Conservation (phyloP, 257 asterid species). For the Schizonepeta tenuifolia region DNA sequence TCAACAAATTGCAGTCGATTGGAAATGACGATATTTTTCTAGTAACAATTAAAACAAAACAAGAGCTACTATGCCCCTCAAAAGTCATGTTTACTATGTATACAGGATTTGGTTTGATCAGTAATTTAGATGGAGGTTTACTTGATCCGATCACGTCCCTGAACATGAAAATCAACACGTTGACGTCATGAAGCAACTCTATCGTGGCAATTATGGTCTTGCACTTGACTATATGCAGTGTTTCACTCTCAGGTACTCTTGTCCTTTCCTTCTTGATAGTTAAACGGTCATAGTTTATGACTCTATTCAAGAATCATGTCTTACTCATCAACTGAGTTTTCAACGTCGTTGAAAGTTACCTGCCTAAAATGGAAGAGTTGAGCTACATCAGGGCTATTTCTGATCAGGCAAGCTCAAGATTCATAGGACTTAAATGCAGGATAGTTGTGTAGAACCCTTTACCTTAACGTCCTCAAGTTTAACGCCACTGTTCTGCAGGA, state of each 20-base stretch:
- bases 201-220: not conserved
- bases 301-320: not conserved
- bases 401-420: not conserved
- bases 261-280: not conserved
- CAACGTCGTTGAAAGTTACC: constrained; percentile 11
- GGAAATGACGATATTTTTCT: constrained; percentile 1
- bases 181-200: not conserved
- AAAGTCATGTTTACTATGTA: not conserved
- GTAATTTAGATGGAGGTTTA: not conserved
- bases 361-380: constrained; percentile 29
- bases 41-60: not conserved
- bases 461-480: constrained; percentile 53
- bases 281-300: not conserved
- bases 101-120: not conserved
- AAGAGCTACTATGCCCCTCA: not conserved
- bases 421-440: not conserved
- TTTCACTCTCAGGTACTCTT: not conserved
- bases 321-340: constrained; percentile 17
- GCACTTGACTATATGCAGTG: not conserved
- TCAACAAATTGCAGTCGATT: constrained; percentile 12
- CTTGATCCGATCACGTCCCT: not conserved
- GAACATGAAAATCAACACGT: not conserved
- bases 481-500: constrained; percentile 47
- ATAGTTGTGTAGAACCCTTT: constrained; percentile 13
- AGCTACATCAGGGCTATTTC: constrained; percentile 8